Evolutionary conservation across 345 rosid species (phyloP).

Genomic region (Jatropha curcas): DNA sequence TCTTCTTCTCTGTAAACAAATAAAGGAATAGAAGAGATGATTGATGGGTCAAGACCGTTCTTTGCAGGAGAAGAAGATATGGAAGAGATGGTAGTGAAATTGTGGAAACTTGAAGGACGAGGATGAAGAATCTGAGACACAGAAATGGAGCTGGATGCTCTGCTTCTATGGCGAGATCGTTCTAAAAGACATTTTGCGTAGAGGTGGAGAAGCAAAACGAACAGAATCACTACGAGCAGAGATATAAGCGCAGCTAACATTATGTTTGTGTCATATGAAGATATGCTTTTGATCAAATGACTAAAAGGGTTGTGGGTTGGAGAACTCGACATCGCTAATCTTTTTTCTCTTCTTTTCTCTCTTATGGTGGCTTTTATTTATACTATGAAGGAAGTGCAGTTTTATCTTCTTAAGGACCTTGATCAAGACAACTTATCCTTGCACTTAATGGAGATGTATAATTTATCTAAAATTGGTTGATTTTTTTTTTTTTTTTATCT

Average conservation of each 20-base stretch:
- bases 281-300: slow-evolving; percentile 41
- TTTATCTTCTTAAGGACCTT: too few relatives aligned
- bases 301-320: slow-evolving; percentile 28
- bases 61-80: slow-evolving; percentile 10
- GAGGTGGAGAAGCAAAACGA: slow-evolving; percentile 76
- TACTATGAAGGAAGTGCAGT: too few relatives aligned
- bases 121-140: slow-evolving; percentile 34
- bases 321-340: slow-evolving; percentile 16
- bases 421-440: too few relatives aligned
- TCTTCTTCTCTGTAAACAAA: slow-evolving; percentile 46
- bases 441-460: too few relatives aligned
- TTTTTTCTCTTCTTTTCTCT: background rate
- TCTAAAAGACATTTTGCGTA: slow-evolving; percentile 73
- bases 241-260: slow-evolving; percentile 73
- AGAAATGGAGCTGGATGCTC: slow-evolving; percentile 24
- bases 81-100: slow-evolving; percentile 34
- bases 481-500: too few relatives aligned
- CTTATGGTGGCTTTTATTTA: too few relatives aligned
- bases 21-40: slow-evolving; percentile 62
- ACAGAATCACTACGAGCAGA: slow-evolving; percentile 70
- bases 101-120: slow-evolving; percentile 38
- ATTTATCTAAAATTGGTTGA: too few relatives aligned
- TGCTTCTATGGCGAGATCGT: slow-evolving; percentile 37
- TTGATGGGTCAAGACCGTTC: slow-evolving; percentile 64
- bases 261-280: slow-evolving; percentile 66